A percentile compares a stretch with the other conserved stretches of the same genome.
Evolutionary conservation across 306 rosid species (phyloP).

Genomic region (Medicago lupulina): DNA sequence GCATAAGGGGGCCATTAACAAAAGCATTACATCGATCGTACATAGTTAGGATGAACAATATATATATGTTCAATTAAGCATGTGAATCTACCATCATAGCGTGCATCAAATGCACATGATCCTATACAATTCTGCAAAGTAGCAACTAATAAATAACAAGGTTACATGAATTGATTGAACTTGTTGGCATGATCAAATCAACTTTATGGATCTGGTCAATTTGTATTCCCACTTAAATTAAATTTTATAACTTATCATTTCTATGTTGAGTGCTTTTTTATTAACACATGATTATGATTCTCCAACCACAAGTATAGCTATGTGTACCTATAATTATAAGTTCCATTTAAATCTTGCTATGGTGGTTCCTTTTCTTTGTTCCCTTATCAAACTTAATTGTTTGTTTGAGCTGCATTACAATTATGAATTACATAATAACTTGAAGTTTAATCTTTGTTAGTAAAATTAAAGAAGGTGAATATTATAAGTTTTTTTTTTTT

Average conservation of each 20-base stretch:
- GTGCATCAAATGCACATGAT: constrained; percentile 74
- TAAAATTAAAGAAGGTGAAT: neutral
- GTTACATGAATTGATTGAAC: constrained; percentile 26
- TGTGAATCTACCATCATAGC: constrained; percentile 68
- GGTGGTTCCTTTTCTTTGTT: neutral
- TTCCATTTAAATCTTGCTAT: constrained; percentile 21
- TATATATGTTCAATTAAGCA: constrained; percentile 41
- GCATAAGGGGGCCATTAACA: constrained; percentile 32
- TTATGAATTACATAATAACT: neutral
- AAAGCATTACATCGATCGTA: constrained; percentile 10
- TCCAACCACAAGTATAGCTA: constrained; percentile 2
- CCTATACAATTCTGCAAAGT: constrained; percentile 57
- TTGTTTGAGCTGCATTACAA: neutral
- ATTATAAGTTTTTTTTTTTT: too few relatives aligned
- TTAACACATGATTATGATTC: constrained; percentile 35
- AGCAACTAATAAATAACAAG: neutral
- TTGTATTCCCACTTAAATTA: constrained; percentile 4
- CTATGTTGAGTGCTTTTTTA: constrained; percentile 17
- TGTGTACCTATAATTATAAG: neutral
- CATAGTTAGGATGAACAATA: constrained; percentile 16
- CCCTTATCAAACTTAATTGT: neutral
- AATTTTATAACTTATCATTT: constrained; percentile 5
- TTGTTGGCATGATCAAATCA: constrained; percentile 37
- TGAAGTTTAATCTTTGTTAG: neutral
- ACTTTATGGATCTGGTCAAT: constrained; percentile 36